Evolutionary conservation across 2,329 filamentous ascomycete genomes (phyloP), one percentile per base, ranked within the genome.

Genomic region (Didymella pinodella): DNA sequence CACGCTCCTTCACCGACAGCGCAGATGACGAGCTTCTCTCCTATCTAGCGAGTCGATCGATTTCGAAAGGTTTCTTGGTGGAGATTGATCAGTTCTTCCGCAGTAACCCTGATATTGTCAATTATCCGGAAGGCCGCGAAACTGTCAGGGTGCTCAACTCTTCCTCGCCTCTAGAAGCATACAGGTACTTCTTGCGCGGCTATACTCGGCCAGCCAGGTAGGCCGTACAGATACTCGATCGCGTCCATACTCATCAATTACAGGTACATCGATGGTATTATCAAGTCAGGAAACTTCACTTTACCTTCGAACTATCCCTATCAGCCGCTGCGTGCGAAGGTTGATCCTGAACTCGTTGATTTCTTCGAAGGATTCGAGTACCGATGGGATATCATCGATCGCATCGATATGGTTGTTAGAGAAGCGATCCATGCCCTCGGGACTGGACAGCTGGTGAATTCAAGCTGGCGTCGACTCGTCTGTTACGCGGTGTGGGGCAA

Each of bases 201-300:
- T 74, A 72, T 48, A 71, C 65, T 7, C 58, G 64, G 16, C 71
- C 71, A 31, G 70, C 70, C 3, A 62, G 71, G 59, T 73, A 65
- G 26, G 60, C 51, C 48, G 6, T 14, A 26, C 31, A n/a, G 6
- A 6, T 20, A 16, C 8, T 5, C 3, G 14, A 29, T 34, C 7
- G 12, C 12, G 8, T 8, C 34, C 14, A 12, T 2, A 38, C 60
- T 63, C 14, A 65, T 34, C 4, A 0, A 31, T 29, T 2, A 20
- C 34, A 67, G 65, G 41, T 68, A 68, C 26, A 43, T 66, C 11
- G 55, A 61, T 4, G 68, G 66, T 2, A 41, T 67, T 18, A 51
- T 70, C n/a, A 57, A 57, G 18, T 57, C 66, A 0, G 55, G 44
- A 2, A 25, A 49, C 38, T 66, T 72, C 52, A 50, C 16, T 1